Percentiles rank a stretch among this genome's conserved stretches.
These are phyloP conservation scores for Bothriochloa decipiens DNA, from an alignment of 176 grass and related monocot genomes.

Conservation along the genomic window DNA sequence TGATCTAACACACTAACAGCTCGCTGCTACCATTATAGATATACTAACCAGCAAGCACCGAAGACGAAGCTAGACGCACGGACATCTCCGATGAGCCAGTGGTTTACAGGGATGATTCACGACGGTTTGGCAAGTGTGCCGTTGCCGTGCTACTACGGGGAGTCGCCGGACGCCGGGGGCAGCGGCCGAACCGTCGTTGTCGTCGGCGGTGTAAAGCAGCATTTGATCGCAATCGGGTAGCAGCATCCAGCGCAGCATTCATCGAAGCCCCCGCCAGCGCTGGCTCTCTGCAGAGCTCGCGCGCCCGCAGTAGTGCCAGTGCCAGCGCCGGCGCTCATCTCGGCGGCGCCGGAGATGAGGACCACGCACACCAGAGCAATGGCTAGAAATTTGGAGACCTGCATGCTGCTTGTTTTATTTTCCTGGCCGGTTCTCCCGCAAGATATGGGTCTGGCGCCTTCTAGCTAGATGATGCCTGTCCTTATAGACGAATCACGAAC, in stretches of 20 bases:
- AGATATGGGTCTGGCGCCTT: too few species aligned
- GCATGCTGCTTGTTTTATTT: too few species aligned
- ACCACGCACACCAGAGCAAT: background rate
- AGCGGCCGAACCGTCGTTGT: background rate
- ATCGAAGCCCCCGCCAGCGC: too few species aligned
- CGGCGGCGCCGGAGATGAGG: background rate
- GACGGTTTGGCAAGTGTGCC: background rate
- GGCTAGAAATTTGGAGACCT: too few species aligned
- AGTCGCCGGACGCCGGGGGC: background rate
- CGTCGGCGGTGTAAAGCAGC: background rate
- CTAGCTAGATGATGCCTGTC: too few species aligned
- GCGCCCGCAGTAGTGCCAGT: too few species aligned
- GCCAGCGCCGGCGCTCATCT: background rate
- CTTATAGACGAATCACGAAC: too few species aligned
- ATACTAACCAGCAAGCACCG: background rate
- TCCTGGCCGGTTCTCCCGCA: too few species aligned
- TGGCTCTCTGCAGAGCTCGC: too few species aligned
- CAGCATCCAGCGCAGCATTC: too few species aligned
- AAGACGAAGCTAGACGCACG: background rate
- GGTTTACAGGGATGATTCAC: background rate
- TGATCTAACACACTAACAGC: too few species aligned
- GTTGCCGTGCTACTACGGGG: background rate
- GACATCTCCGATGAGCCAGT: background rate
- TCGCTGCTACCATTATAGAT: too few species aligned
- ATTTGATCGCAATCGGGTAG: background rate